Percentiles rank a stretch among this genome's conserved stretches.
These are phyloP conservation scores for Elongisporangium undulatum DNA, from an alignment of 352 stramenopile genomes.

Conservation along the genomic window DNA sequence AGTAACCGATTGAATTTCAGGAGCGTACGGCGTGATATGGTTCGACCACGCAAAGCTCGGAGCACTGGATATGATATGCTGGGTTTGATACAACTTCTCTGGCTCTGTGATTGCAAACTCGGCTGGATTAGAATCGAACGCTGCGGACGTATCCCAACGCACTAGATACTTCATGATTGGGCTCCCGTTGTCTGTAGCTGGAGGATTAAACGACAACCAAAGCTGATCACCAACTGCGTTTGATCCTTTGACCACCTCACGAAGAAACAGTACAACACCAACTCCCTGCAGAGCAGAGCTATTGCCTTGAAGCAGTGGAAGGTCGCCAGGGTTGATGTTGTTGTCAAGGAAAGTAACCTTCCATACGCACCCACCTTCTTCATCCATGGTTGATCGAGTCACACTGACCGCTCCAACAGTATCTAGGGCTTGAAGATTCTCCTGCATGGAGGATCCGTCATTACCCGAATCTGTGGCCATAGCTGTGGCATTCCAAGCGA, in stretches of 20 bases:
- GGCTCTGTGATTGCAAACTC: slow-evolving; percentile 49
- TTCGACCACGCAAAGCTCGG: slow-evolving; percentile 55
- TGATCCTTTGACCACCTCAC: slow-evolving; percentile 59
- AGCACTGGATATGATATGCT: slow-evolving; percentile 47
- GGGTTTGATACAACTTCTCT: slow-evolving; percentile 42
- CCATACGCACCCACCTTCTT: slow-evolving; percentile 61
- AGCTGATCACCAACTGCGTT: slow-evolving; percentile 68
- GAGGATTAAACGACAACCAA: slow-evolving; percentile 73
- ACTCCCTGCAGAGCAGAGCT: slow-evolving; percentile 26
- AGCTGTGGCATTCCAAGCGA: slow-evolving; percentile 41
- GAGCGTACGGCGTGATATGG: slow-evolving; percentile 18
- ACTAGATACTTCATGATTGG: slow-evolving; percentile 65
- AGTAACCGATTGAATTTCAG: slow-evolving; percentile 44
- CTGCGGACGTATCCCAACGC: slow-evolving; percentile 54
- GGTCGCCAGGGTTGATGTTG: slow-evolving; percentile 50
- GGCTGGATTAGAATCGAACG: slow-evolving; percentile 42
- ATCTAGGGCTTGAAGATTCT: slow-evolving; percentile 62
- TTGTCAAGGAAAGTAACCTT: slow-evolving; percentile 77
- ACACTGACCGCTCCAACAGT: slow-evolving; percentile 44
- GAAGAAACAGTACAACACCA: slow-evolving; percentile 34
- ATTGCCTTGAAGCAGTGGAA: slow-evolving; percentile 43
- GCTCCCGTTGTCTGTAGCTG: slow-evolving; percentile 52
- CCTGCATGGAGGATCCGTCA: slow-evolving; percentile 64
- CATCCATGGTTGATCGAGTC: slow-evolving; percentile 33
- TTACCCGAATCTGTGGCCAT: slow-evolving; percentile 23